Base-by-base conservation (phyloP, 1,284 basidiomycete species). In the Gomphus sp. region DNA sequence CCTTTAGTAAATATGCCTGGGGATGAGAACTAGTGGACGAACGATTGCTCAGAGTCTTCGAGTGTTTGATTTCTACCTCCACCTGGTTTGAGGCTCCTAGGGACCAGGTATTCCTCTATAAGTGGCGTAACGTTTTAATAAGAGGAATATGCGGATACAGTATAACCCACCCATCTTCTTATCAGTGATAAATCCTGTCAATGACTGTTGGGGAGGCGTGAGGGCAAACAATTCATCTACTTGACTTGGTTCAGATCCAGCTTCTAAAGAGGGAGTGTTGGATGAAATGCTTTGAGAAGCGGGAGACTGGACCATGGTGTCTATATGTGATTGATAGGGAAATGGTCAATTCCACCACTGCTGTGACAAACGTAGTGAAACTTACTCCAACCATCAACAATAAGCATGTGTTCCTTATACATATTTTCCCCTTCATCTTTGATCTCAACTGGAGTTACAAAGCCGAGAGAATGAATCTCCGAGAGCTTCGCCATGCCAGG, bases 381-480 rank as follows among this genome's bases (percentile, higher is more conserved):
- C 76, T 45, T 65, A 85, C 84, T 66, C 81, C 81, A 83, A 18
- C 82, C 84, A 65, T 80, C 73, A 2, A 84, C 75, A 34, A 83
- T 65, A 5, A 74, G 69, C 73, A 87, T 77, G 66, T 80, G 79
- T 56, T 75, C 72, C 36, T 65, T 67, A 28, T 73, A 69, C 4
- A 76, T 55, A 55, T 82, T 75, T 7, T 69, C 69, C 31, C 77
- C 76, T 51, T 75, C 68, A 22, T 72, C 70, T 41, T 71, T 60
- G 22, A 62, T 11, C 65, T 62, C 14, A 11, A 48, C 45, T 55
- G 25, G 31, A 25, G 37, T 6, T 28, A 53, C 28, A 34, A 39
- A 45, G 1, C 47, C 49, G 2, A 69, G 62, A 8, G 64, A 58
- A 2, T 68, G 65, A 12, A 75, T 62, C 33, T 73, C 70, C 2